Evolutionary conservation across 352 stramenopile species (phyloP).

Genomic region (Phytophthora fragariaefolia): DNA sequence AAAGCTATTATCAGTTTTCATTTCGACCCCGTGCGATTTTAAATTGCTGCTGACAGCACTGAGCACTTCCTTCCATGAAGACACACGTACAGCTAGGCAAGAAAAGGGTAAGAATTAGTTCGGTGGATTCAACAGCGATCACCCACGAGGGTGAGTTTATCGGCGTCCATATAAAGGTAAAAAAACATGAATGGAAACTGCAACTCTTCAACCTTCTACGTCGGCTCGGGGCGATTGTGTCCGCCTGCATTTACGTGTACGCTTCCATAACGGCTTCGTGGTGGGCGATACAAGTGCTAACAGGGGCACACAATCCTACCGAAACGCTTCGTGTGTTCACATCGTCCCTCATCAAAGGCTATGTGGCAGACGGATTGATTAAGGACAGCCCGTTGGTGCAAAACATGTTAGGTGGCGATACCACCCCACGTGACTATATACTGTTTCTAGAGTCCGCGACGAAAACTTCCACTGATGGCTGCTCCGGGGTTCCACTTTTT

Average conservation of each 20-base stretch:
- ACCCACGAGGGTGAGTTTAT: slow-evolving; percentile 22
- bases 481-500: slow-evolving; percentile 7
- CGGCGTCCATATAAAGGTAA: slow-evolving; percentile 13
- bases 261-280: slow-evolving; percentile 34
- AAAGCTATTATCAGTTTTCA: neutral
- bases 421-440: slow-evolving; percentile 28
- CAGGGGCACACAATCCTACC: slow-evolving; percentile 20
- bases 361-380: slow-evolving; percentile 35
- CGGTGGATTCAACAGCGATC: slow-evolving; percentile 13
- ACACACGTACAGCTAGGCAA: slow-evolving; percentile 16
- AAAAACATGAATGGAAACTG: slow-evolving; percentile 19
- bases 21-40: slow-evolving; percentile 4
- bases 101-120: slow-evolving; percentile 12
- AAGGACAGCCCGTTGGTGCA: slow-evolving; percentile 38
- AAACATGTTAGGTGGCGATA: slow-evolving; percentile 22
- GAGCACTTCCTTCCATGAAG: neutral
- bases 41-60: neutral
- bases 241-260: slow-evolving; percentile 37
- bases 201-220: slow-evolving; percentile 35
- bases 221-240: slow-evolving; percentile 23
- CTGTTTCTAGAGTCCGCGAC: slow-evolving; percentile 39
- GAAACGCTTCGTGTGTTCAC: slow-evolving; percentile 17
- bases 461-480: slow-evolving; percentile 25
- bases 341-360: slow-evolving; percentile 31
- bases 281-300: slow-evolving; percentile 28